Conservation (phyloP, 2,329 filamentous ascomycete species). For the Pseudogymnoascus sp. region DNA sequence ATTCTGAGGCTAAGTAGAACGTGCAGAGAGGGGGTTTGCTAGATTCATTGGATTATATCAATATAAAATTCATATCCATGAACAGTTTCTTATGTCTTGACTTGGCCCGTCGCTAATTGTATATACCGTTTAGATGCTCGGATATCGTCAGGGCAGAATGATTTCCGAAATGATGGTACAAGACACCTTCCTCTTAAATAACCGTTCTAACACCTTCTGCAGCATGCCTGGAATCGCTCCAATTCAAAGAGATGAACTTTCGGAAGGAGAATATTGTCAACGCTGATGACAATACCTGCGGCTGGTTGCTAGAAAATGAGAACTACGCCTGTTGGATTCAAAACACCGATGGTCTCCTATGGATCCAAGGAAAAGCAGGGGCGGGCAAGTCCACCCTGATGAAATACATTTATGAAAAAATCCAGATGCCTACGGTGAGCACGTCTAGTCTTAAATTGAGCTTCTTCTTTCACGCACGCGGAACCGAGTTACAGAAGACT, state of each 20-base stretch:
- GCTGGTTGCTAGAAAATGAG: constrained; percentile 10
- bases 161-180: neutral
- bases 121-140: neutral
- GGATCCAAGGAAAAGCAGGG: constrained; percentile 15
- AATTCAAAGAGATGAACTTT: neutral
- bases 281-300: constrained; percentile 6
- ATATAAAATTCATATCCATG: neutral
- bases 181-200: neutral
- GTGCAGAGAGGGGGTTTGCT: neutral
- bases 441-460: neutral
- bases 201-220: neutral
- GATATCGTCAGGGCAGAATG: neutral
- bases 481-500: neutral
- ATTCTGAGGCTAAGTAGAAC: neutral
- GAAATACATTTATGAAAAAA: neutral
- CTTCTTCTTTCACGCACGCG: constrained; percentile 12
- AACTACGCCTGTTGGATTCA: neutral
- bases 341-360: constrained; percentile 11
- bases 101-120: neutral
- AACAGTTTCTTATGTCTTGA: neutral
- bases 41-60: neutral
- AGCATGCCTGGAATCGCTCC: neutral
- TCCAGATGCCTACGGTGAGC: constrained; percentile 21
- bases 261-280: neutral
- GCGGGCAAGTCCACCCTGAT: constrained; percentile 17